A percentile compares a stretch with the other conserved stretches of the same genome.
Evolutionary conservation across 495 filamentous ascomycete species (phyloP).

Genomic region (Xylaria curta): DNA sequence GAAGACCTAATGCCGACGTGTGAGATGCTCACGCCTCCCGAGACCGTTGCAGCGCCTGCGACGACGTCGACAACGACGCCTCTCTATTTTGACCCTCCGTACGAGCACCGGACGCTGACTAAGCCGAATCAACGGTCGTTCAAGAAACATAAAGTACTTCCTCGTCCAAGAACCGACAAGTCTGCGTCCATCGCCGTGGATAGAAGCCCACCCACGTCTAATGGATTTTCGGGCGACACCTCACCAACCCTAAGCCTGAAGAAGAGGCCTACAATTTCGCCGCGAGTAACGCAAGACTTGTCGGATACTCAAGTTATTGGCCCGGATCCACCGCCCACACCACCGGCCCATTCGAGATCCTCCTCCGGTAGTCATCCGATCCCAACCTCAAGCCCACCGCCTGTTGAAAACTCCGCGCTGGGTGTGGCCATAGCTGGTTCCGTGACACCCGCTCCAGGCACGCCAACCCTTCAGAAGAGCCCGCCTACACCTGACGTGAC

Average conservation of each 20-base stretch:
- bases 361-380: constrained; percentile 53
- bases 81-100: constrained; percentile 40
- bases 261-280: constrained; percentile 30
- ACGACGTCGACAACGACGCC: constrained; percentile 37
- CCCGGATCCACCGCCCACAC: constrained; percentile 59
- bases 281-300: constrained; percentile 42
- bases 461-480: constrained; percentile 58
- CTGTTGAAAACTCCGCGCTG: constrained; percentile 41
- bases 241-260: constrained; percentile 34
- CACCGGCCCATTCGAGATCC: constrained; percentile 59
- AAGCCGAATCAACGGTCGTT: constrained; percentile 48
- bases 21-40: constrained; percentile 36
- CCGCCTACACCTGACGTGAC: constrained; percentile 74
- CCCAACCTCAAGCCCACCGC: constrained; percentile 42
- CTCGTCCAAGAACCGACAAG: constrained; percentile 52
- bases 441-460: constrained; percentile 22
- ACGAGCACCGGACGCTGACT: constrained; percentile 31
- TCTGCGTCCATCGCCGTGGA: constrained; percentile 30
- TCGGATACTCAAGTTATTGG: constrained; percentile 34
- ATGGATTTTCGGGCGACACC: constrained; percentile 33
- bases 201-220: constrained; percentile 30
- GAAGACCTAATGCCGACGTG: constrained; percentile 28
- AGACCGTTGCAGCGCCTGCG: constrained; percentile 33
- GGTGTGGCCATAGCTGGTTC: constrained; percentile 29
- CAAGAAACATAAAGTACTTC: constrained; percentile 62